phyloP scores from a whole-genome alignment of 1,284 basidiomycete species.

The Takashimella tepidaria region DNA sequence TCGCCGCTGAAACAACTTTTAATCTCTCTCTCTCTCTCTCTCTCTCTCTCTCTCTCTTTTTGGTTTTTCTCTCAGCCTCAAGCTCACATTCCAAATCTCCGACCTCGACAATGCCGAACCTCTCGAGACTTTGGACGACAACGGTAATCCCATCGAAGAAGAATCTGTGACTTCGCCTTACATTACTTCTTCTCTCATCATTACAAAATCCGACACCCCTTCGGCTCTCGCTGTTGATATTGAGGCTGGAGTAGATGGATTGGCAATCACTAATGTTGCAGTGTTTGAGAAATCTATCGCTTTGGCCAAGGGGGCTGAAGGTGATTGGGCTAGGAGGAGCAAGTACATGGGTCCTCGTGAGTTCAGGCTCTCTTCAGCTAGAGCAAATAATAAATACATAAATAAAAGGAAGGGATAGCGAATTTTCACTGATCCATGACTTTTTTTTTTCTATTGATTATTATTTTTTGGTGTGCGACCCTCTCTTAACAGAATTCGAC shows the following conservation, averaged over 20 bases:
- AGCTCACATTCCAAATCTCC: slow-evolving; percentile 47
- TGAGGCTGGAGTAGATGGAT: slow-evolving; percentile 73
- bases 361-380: slow-evolving; percentile 22
- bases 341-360: slow-evolving; percentile 83
- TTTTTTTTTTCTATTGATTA: too few species aligned
- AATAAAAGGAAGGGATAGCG: neutral
- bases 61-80: slow-evolving; percentile 34
- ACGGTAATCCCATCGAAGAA: slow-evolving; percentile 15
- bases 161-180: slow-evolving; percentile 62
- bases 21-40: too few species aligned
- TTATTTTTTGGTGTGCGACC: too few species aligned
- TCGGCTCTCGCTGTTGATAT: slow-evolving; percentile 76
- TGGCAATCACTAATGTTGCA: slow-evolving; percentile 77
- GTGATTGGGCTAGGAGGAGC: slow-evolving; percentile 87
- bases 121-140: slow-evolving; percentile 12
- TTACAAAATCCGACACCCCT: slow-evolving; percentile 61
- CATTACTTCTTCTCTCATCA: slow-evolving; percentile 54
- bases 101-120: slow-evolving; percentile 37
- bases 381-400: neutral
- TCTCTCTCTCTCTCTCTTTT: too few species aligned
- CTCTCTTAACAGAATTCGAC: slow-evolving; percentile 59
- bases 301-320: slow-evolving; percentile 74
- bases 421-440: neutral
- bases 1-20: too few species aligned
- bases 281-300: slow-evolving; percentile 78